A percentile compares a stretch with the other conserved stretches of the same genome.
phyloP scores from a whole-genome alignment of 371 early-diverging fungal species.

The Mucor irregularis region DNA sequence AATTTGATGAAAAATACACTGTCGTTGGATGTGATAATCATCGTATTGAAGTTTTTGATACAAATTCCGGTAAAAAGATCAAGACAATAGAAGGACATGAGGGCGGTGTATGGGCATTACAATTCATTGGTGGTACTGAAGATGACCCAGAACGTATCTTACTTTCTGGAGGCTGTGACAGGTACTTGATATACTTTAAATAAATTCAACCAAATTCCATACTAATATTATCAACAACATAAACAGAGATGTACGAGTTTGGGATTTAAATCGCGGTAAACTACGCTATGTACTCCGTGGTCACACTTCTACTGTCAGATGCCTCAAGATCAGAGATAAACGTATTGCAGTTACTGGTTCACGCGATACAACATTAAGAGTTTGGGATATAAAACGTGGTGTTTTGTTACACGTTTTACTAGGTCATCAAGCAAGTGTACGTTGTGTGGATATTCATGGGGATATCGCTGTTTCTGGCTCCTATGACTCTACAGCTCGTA shows the following conservation, averaged over 20 bases:
- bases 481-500: conserved; percentile 86
- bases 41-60: conserved; percentile 82
- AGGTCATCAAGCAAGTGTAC: conserved; percentile 80
- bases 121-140: conserved; percentile 31
- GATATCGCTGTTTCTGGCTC: conserved; percentile 82
- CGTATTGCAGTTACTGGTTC: conserved; percentile 84
- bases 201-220: neutral
- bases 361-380: conserved; percentile 83
- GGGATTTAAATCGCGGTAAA: conserved; percentile 81
- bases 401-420: conserved; percentile 57
- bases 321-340: conserved; percentile 72
- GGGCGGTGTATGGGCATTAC: conserved; percentile 23
- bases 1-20: conserved; percentile 82
- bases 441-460: conserved; percentile 79
- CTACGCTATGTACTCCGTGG: conserved; percentile 82
- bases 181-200: conserved; percentile 36
- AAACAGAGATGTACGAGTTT: conserved; percentile 85
- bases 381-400: conserved; percentile 80
- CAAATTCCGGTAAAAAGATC: conserved; percentile 61
- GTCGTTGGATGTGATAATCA: conserved; percentile 86
- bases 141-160: conserved; percentile 76
- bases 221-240: too few relatives aligned
- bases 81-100: conserved; percentile 65
- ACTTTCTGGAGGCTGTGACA: conserved; percentile 80
- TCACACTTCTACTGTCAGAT: conserved; percentile 90